Evolutionary conservation across 176 grass and related monocot species (phyloP), one percentile per base, ranked within the genome.

Genomic region (Cenchrus americanus): DNA sequence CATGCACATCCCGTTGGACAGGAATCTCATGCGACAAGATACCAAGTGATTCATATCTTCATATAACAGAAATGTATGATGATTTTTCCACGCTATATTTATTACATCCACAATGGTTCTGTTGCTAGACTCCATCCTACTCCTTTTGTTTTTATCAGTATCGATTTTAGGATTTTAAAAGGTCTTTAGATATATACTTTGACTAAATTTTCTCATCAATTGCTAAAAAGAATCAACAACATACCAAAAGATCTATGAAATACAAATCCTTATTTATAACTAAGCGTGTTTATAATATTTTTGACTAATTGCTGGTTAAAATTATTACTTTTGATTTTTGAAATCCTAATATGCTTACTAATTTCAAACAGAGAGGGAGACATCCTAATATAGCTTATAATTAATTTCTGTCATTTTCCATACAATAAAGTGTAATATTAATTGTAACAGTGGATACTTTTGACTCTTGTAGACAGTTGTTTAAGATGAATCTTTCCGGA

Each of bases 401-500:
- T 85, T 50, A 62, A 85, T 60, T 75, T 75, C 6, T 69, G 2
- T 21, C 50, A 2, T 59, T 69, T 62, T 70, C 11, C 60, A n/a
- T 85, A 43, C 60, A 73, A 37, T n/a, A n/a, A n/a, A 15, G 10
- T 14, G 1, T 34, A 80, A 59, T 59, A 49, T 46, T 76, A 71
- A 21, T 48, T 60, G 43, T 87, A 82, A 84, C 80, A 66, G 19
- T 65, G 63, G 0, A 69, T 85, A 40, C 7, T 80, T 77, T 75
- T 51, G 3, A 55, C 61, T 14, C 53, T 11, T 74, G 5, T 83
- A 99, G 96, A 78, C 93, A 99, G 52, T 77, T 99, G 69, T 83
- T 99, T 76, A 87, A 87, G 22, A 88, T 92, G 91, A 92, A 94
- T 79, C 87, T 99, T 75, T 93, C 87, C 10, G 96, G 96, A 92